Percentiles rank a stretch among this genome's conserved stretches.
phyloP scores from a whole-genome alignment of 768 basidiomycete genomes.

The Leccinum rimulosum region DNA sequence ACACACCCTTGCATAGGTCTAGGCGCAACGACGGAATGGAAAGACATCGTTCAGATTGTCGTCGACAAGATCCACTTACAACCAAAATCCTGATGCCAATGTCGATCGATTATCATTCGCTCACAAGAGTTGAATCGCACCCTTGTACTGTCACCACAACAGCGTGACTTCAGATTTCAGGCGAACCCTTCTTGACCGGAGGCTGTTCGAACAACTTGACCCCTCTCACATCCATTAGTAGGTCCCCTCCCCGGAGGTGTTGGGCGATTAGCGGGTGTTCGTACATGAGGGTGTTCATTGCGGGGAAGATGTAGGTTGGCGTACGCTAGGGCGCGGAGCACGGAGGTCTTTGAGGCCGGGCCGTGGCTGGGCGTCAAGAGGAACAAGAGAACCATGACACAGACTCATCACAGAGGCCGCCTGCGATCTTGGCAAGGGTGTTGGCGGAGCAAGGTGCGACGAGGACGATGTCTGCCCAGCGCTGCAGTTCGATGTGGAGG shows the following conservation, averaged over 20 bases:
- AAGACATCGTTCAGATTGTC: slow-evolving; percentile 76
- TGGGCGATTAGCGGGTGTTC: slow-evolving; percentile 87
- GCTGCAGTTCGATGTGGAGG: slow-evolving; percentile 89
- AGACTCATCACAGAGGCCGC: slow-evolving; percentile 81
- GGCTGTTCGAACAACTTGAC: slow-evolving; percentile 28
- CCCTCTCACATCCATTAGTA: slow-evolving; percentile 21
- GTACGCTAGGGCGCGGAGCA: slow-evolving; percentile 82
- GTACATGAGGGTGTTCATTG: slow-evolving; percentile 99
- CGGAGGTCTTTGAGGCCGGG: slow-evolving; percentile 51
- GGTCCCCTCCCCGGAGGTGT: slow-evolving; percentile 50
- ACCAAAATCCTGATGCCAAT: slow-evolving; percentile 2
- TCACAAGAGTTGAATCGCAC: neutral
- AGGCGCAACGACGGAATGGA: slow-evolving; percentile 98
- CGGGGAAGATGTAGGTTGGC: slow-evolving; percentile 89
- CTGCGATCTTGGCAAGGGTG: slow-evolving; percentile 91
- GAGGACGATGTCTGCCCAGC: slow-evolving; percentile 95
- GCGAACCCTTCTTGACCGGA: neutral
- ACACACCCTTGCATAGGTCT: slow-evolving; percentile 47
- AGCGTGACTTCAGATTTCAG: neutral
- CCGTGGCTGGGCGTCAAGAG: neutral
- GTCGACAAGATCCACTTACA: slow-evolving; percentile 49
- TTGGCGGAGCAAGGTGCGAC: slow-evolving; percentile 97
- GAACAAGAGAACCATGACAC: neutral
- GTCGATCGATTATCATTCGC: neutral
- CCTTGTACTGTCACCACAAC: neutral